phyloP scores from a whole-genome alignment of 352 stramenopile genomes.

The Phytopythium oedochilum region DNA sequence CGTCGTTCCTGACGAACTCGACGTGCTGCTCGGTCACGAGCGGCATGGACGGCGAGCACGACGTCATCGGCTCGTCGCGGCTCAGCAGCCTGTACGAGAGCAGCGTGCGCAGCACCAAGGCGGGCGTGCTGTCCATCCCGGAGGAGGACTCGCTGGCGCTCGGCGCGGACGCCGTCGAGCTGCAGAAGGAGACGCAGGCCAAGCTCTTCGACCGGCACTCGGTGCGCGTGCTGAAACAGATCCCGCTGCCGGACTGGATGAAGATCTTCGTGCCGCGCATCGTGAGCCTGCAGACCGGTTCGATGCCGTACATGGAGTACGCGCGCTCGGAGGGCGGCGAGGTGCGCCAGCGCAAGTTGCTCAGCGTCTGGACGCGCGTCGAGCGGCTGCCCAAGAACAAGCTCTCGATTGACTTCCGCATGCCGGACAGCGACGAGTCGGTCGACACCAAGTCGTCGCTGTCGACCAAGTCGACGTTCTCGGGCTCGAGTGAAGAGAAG shows the following conservation, averaged over 20 bases:
- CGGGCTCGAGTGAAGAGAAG: slow-evolving; percentile 1
- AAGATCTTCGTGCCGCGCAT: slow-evolving; percentile 70
- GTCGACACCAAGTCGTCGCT: slow-evolving; percentile 8
- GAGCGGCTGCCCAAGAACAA: slow-evolving; percentile 67
- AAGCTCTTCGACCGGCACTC: slow-evolving; percentile 42
- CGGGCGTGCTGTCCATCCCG: slow-evolving; percentile 16
- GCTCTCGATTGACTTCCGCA: slow-evolving; percentile 61
- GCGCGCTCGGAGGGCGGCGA: slow-evolving; percentile 41
- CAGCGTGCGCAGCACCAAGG: slow-evolving; percentile 3
- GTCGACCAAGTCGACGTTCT: slow-evolving; percentile 3
- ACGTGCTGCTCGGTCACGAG: slow-evolving; percentile 41
- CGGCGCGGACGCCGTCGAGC: slow-evolving; percentile 10
- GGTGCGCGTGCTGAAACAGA: slow-evolving; percentile 62
- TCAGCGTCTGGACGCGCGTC: slow-evolving; percentile 50
- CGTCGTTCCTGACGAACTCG: slow-evolving; percentile 44
- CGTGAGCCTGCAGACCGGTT: slow-evolving; percentile 54
- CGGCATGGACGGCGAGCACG: slow-evolving; percentile 30
- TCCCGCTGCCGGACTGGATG: slow-evolving; percentile 64
- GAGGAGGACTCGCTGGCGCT: slow-evolving; percentile 15
- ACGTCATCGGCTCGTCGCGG: slow-evolving; percentile 23
- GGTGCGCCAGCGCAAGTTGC: slow-evolving; percentile 56
- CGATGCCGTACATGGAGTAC: slow-evolving; percentile 66
- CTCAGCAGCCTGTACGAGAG: slow-evolving; percentile 31
- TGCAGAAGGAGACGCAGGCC: slow-evolving; percentile 43
- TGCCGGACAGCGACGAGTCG: slow-evolving; percentile 19